phyloP scores from a whole-genome alignment of 768 basidiomycete genomes.

The Leccinum arenicola region DNA sequence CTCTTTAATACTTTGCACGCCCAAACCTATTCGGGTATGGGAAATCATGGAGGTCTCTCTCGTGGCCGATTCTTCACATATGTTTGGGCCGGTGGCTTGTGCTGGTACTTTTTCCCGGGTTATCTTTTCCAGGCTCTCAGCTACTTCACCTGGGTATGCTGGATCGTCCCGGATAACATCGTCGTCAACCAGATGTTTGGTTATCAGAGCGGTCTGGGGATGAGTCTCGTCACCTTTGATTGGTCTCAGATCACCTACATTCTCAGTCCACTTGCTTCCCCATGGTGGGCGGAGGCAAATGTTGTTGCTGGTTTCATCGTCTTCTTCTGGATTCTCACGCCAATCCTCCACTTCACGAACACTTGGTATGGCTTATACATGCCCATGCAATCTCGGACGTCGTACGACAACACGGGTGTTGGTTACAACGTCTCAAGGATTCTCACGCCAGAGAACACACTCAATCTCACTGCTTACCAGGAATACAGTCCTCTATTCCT shows the following conservation, averaged over 20 bases:
- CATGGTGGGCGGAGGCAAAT: constrained; percentile 42
- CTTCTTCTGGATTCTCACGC: constrained; percentile 33
- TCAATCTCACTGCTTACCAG: constrained; percentile 35
- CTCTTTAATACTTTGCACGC: constrained; percentile 76
- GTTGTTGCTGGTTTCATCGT: constrained; percentile 35
- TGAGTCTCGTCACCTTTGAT: constrained; percentile 79
- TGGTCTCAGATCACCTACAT: constrained; percentile 75
- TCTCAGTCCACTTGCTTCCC: constrained; percentile 33
- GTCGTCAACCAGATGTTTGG: constrained; percentile 78
- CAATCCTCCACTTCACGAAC: constrained; percentile 33
- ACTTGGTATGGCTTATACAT: constrained; percentile 38
- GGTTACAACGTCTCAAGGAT: constrained; percentile 40
- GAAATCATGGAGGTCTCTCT: constrained; percentile 43
- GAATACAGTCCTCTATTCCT: constrained; percentile 42
- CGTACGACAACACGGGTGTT: constrained; percentile 42
- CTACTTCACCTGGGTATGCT: constrained; percentile 58
- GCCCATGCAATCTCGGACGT: constrained; percentile 39
- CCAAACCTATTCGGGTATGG: constrained; percentile 45
- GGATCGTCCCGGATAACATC: constrained; percentile 72
- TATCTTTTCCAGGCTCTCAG: constrained; percentile 69
- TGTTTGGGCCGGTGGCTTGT: constrained; percentile 38
- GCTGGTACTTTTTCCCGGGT: constrained; percentile 65
- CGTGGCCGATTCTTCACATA: constrained; percentile 53
- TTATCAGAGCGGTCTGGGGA: constrained; percentile 51
- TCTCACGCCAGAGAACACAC: constrained; percentile 30